Evolutionary conservation across 495 filamentous ascomycete species (phyloP), one percentile per base, ranked within the genome.

Genomic region (Neurospora sp.): DNA sequence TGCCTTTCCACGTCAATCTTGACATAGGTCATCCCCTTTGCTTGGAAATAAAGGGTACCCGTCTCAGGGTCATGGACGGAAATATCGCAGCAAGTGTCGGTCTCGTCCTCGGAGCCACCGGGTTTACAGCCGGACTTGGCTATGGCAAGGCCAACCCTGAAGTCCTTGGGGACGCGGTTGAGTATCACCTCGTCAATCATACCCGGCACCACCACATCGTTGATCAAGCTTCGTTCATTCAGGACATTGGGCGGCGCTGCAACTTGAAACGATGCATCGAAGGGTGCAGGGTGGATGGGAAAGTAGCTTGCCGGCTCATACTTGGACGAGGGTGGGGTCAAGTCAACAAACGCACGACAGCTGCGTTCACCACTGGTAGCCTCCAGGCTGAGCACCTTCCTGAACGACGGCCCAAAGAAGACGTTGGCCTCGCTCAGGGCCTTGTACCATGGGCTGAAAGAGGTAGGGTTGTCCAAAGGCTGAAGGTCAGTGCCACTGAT

Each of bases 221-320:
- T 41, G 16, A 78, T 38, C 14, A 31, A 5, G 42, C 70, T 75
- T 27, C 72, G 54, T n/a, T 78, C 74, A n/a, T 44, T 62, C 5
- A 62, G 48, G 39, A n/a, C 14, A 10, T 44, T 38, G 0, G 79
- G 54, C 5, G 80, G 71, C 16, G 62, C 71, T 0, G 77, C 76
- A 12, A 78, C 74, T 59, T 85, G 82, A 11, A 83, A 70, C 70
- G 76, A 82, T 12, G 41, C 78, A 44, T 86, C 84, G 10, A 87
- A 72, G 23, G 72, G 73, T 0, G 78, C 77, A 3, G 85, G 85
- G 72, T 87, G 85, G 23, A 87, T 73, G 9, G 82, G 69, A 69
- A 82, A 83, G n/a, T 69, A 72, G 9, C 79, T 80, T 70, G 84
- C 78, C 16, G 72, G 75, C 2, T 77, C 69, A 20, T 44, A 74